phyloP scores from a whole-genome alignment of 257 asterid genomes.

The Fraxinus excelsior region DNA sequence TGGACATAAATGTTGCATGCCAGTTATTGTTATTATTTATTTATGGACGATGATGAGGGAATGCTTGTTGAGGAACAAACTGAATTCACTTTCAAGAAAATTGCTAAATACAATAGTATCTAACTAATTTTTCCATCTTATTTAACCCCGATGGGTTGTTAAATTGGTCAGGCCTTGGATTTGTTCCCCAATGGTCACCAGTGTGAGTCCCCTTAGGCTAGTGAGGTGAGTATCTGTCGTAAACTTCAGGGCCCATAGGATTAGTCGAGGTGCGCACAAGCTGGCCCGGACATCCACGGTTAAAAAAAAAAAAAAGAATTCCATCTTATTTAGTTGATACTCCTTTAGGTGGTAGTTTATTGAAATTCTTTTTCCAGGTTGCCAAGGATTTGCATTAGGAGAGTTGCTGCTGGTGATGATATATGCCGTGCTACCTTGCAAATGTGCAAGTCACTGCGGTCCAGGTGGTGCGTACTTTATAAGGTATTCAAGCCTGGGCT shows the following conservation, averaged over 20 bases:
- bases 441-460: not conserved
- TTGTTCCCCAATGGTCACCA: too few relatives aligned
- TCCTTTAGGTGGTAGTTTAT: not conserved
- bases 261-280: too few relatives aligned
- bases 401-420: not conserved
- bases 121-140: not conserved
- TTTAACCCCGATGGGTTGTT: too few relatives aligned
- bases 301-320: too few relatives aligned
- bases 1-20: not conserved
- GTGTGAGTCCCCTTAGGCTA: too few relatives aligned
- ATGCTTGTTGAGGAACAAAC: not conserved
- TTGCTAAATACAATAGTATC: not conserved
- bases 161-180: too few relatives aligned
- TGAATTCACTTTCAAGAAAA: constrained; percentile 12
- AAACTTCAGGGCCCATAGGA: too few relatives aligned
- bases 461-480: not conserved
- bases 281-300: too few relatives aligned
- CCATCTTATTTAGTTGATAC: not conserved
- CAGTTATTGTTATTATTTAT: not conserved
- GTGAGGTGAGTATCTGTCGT: too few relatives aligned
- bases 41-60: not conserved
- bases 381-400: not conserved
- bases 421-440: not conserved
- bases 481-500: not conserved
- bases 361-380: not conserved